Conservation (phyloP, 1,139 yeast species). For the Diutina sp. region DNA sequence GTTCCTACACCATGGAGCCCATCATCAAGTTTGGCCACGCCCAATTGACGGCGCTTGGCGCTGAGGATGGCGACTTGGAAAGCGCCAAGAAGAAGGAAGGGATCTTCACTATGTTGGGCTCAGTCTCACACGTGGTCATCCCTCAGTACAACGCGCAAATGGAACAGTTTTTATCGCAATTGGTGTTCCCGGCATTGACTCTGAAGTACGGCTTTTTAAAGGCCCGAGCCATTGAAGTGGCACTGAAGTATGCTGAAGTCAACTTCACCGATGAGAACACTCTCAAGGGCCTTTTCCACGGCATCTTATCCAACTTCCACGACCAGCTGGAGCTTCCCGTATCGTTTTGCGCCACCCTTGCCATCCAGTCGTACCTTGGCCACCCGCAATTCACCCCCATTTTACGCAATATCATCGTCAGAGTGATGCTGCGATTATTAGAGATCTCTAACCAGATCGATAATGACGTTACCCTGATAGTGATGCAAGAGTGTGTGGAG, state of each 20-base stretch:
- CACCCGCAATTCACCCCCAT: conserved; percentile 57
- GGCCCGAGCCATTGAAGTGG: conserved; percentile 75
- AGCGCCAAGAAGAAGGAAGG: conserved; percentile 72
- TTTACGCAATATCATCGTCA: conserved; percentile 55
- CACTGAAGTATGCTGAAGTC: conserved; percentile 57
- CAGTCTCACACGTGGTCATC: conserved; percentile 45
- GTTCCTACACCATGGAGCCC: conserved; percentile 46
- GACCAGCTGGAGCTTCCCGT: conserved; percentile 54
- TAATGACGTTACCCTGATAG: conserved; percentile 76
- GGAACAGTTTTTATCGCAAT: conserved; percentile 52
- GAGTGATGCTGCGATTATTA: conserved; percentile 71
- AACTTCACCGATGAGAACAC: conserved; percentile 37
- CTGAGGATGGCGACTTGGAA: conserved; percentile 33
- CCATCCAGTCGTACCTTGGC: conserved; percentile 67
- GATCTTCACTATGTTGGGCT: conserved; percentile 63
- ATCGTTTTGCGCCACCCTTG: conserved; percentile 72
- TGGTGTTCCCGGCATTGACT: conserved; percentile 61
- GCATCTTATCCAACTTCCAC: conserved; percentile 47
- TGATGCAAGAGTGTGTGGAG: conserved; percentile 94
- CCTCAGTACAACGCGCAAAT: conserved; percentile 46
- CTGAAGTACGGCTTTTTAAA: conserved; percentile 61
- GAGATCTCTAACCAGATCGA: conserved; percentile 73
- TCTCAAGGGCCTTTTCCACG: conserved; percentile 47
- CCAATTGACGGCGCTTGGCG: conserved; percentile 26
- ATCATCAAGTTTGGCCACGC: conserved; percentile 55